These are phyloP conservation scores for Coemansia sp. DNA, from an alignment of 192 early-diverging fungal genomes.

Conservation along the genomic window DNA sequence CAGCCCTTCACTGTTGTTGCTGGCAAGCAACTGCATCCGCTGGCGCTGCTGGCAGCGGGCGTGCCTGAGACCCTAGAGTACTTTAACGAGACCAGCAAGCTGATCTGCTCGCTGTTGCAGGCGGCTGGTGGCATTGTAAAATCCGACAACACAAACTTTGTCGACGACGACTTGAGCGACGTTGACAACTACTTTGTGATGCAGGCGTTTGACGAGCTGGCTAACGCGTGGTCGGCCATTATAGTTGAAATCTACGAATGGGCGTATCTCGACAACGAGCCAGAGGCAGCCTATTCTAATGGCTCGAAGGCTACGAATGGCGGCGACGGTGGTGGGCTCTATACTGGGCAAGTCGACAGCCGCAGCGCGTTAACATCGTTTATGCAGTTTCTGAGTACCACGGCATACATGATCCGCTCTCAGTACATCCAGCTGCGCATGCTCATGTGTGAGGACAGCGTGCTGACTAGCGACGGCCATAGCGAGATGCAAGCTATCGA, in stretches of 20 bases:
- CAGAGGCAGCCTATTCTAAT: background rate
- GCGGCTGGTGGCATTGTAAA: constrained; percentile 35
- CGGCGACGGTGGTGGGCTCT: background rate
- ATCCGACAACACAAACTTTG: constrained; percentile 24
- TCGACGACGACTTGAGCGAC: constrained; percentile 52
- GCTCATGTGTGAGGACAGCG: constrained; percentile 46
- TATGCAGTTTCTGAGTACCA: constrained; percentile 35
- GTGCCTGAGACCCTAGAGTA: constrained; percentile 46
- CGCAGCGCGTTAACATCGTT: constrained; percentile 30
- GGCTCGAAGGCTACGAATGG: background rate
- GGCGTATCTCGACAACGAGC: constrained; percentile 24
- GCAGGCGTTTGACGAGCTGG: constrained; percentile 55
- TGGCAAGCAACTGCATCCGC: constrained; percentile 26
- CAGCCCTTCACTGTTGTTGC: constrained; percentile 18
- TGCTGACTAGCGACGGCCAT: constrained; percentile 9
- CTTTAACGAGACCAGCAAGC: constrained; percentile 47
- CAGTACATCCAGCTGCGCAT: constrained; percentile 51
- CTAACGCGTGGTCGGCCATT: constrained; percentile 45
- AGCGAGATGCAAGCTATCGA: constrained; percentile 22
- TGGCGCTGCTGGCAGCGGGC: constrained; percentile 33
- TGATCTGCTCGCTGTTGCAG: constrained; percentile 42
- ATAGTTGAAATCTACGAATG: constrained; percentile 43
- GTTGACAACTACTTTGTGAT: constrained; percentile 54
- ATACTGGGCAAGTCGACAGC: background rate
- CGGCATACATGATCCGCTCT: constrained; percentile 42